A percentile compares a stretch with the other conserved stretches of the same genome.
Evolutionary conservation across 2,329 filamentous ascomycete genomes (phyloP).

Genomic region (Raffaelea albimanens): DNA sequence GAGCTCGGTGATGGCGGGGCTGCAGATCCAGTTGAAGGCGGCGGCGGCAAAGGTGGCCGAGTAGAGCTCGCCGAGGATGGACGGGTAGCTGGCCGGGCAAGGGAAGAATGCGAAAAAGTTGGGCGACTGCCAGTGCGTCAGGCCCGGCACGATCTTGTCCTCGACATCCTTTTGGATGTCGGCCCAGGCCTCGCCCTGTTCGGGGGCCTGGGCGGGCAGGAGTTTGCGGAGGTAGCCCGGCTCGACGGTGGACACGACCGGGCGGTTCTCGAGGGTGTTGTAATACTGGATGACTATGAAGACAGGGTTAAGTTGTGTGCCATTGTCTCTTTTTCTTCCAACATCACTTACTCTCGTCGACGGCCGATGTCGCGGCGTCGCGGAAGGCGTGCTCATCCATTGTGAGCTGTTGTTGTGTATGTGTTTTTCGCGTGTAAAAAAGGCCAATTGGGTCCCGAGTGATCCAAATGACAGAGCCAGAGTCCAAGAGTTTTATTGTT

Average conservation of each 20-base stretch:
- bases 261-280: conserved; percentile 58
- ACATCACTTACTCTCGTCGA: conserved; percentile 65
- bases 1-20: conserved; percentile 82
- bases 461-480: no score
- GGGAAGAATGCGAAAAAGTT: conserved; percentile 97
- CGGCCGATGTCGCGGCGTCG: conserved; percentile 63
- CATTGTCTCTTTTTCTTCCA: background rate
- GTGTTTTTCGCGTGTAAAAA: no score
- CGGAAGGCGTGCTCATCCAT: conserved; percentile 80
- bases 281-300: conserved; percentile 71
- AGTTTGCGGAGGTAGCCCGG: conserved; percentile 80
- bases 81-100: conserved; percentile 69
- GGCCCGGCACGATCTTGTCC: conserved; percentile 76
- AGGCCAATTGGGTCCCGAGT: background rate
- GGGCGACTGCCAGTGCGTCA: conserved; percentile 89
- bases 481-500: no score
- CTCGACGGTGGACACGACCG: conserved; percentile 66
- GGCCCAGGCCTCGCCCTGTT: conserved; percentile 62
- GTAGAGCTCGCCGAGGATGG: conserved; percentile 88
- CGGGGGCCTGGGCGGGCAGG: conserved; percentile 58
- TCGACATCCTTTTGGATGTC: conserved; percentile 78
- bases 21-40: conserved; percentile 96
- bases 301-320: no score
- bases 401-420: background rate
- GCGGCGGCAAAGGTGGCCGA: conserved; percentile 79